Conservation (phyloP, 768 basidiomycete genomes). For the Hypholoma fasciculare region DNA sequence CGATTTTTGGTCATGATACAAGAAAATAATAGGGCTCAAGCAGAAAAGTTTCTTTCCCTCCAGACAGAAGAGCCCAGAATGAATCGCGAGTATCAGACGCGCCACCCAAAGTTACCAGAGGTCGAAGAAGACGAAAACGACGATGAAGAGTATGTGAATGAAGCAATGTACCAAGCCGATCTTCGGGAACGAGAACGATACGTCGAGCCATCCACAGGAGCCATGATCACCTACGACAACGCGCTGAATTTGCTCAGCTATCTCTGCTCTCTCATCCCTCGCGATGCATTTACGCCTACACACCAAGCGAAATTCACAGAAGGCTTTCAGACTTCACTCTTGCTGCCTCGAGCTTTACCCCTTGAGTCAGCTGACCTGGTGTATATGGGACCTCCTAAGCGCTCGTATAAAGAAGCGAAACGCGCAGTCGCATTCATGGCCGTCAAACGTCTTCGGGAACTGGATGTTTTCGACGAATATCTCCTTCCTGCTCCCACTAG, state of each 20-base stretch:
- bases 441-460: constrained; percentile 62
- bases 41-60: constrained; percentile 60
- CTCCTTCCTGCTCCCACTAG: constrained; percentile 68
- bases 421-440: constrained; percentile 82
- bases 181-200: constrained; percentile 70
- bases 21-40: constrained; percentile 52
- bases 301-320: constrained; percentile 63
- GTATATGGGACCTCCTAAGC: constrained; percentile 58
- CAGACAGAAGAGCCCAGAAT: constrained; percentile 64
- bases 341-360: constrained; percentile 68
- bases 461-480: constrained; percentile 83
- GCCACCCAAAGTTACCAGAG: constrained; percentile 29
- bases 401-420: constrained; percentile 79
- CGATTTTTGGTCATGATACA: constrained; percentile 83
- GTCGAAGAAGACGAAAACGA: constrained; percentile 36
- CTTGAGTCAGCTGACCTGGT: constrained; percentile 52
- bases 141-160: constrained; percentile 33
- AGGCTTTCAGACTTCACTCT: constrained; percentile 57
- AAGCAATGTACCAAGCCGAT: constrained; percentile 49
- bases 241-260: constrained; percentile 70
- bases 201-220: constrained; percentile 70
- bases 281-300: constrained; percentile 64
- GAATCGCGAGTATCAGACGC: constrained; percentile 59
- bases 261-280: constrained; percentile 77
- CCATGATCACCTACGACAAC: constrained; percentile 77